These are phyloP conservation scores for Candolleomyces efflorescens DNA, from an alignment of 768 basidiomycete genomes.

Conservation along the genomic window DNA sequence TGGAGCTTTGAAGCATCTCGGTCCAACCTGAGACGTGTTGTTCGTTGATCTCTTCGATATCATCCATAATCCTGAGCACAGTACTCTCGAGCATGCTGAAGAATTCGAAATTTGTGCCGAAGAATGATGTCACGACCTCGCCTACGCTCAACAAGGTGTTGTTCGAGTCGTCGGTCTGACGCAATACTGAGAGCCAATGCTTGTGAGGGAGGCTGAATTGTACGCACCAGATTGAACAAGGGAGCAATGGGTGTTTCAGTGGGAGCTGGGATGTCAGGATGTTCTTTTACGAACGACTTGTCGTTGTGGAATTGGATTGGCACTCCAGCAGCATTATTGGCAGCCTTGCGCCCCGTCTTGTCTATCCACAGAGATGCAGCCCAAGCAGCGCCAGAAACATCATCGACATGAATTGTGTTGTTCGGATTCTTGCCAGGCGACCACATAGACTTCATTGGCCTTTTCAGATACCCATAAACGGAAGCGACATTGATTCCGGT, in stretches of 20 bases:
- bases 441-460: conserved; percentile 88
- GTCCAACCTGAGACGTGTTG: conserved; percentile 81
- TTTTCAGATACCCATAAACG: conserved; percentile 78
- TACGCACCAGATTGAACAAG: conserved; percentile 73
- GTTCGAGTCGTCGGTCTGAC: conserved; percentile 71
- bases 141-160: conserved; percentile 66
- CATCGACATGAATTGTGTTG: conserved; percentile 74
- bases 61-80: conserved; percentile 67
- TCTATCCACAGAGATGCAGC: conserved; percentile 76
- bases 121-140: conserved; percentile 61
- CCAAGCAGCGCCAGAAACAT: conserved; percentile 76
- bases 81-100: conserved; percentile 67
- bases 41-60: conserved; percentile 84
- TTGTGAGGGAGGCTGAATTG: background rate
- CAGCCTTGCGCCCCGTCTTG: conserved; percentile 56
- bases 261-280: conserved; percentile 56
- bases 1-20: conserved; percentile 68
- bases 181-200: background rate
- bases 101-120: conserved; percentile 79
- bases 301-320: conserved; percentile 65
- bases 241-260: conserved; percentile 63
- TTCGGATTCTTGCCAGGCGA: conserved; percentile 72
- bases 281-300: conserved; percentile 60
- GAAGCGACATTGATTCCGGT: conserved; percentile 70
- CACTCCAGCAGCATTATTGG: conserved; percentile 63